These are phyloP conservation scores for Coleophoma crateriformis DNA, from an alignment of 2,329 filamentous ascomycete species.

Conservation along the genomic window DNA sequence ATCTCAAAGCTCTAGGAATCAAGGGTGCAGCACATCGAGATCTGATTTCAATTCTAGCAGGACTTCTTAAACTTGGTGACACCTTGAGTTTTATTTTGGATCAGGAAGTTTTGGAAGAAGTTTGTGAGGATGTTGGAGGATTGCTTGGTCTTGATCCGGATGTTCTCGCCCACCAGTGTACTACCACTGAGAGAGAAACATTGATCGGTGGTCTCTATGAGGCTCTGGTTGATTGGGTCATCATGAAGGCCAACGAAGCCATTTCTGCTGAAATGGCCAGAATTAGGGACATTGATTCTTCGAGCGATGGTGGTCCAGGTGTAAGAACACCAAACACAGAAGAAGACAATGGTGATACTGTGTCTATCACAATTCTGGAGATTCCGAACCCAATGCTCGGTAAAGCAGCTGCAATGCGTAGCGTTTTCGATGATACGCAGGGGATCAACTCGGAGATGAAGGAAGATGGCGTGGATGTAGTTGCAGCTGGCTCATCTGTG, in stretches of 20 bases:
- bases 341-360: constrained; percentile 74
- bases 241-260: constrained; percentile 79
- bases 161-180: constrained; percentile 70
- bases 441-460: constrained; percentile 98
- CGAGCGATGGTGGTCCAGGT: constrained; percentile 56
- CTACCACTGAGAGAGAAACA: constrained; percentile 76
- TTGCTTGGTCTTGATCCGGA: constrained; percentile 85
- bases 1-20: constrained; percentile 88
- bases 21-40: constrained; percentile 79
- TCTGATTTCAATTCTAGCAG: constrained; percentile 80
- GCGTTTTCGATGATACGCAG: constrained; percentile 84
- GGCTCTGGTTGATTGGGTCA: constrained; percentile 90
- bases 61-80: constrained; percentile 86
- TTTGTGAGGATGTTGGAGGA: constrained; percentile 85
- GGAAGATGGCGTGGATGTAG: constrained; percentile 80
- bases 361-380: constrained; percentile 84
- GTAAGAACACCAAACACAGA: constrained; percentile 59
- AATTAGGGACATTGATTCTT: constrained; percentile 61
- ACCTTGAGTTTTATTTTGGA: constrained; percentile 81
- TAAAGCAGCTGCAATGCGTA: constrained; percentile 83
- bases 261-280: constrained; percentile 71
- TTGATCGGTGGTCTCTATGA: constrained; percentile 88
- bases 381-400: constrained; percentile 74
- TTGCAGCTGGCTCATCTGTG: constrained; percentile 71
- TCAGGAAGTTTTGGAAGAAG: constrained; percentile 74